Base-by-base conservation (phyloP, 2,329 filamentous ascomycete species). In the Beauveria brongniartii region DNA sequence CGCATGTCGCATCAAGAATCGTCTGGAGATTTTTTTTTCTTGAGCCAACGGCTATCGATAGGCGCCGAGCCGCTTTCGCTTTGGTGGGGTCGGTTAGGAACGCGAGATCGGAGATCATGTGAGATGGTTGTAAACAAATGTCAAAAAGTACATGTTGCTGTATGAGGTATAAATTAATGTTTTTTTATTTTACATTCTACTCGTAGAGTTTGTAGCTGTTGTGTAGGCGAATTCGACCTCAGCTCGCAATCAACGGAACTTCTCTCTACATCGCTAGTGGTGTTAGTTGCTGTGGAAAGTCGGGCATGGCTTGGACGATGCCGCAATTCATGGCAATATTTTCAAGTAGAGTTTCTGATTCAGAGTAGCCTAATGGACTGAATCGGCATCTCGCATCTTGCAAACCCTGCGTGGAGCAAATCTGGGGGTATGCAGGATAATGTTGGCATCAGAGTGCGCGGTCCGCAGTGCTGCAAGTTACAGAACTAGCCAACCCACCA, bases 21-120 rank as follows among this genome's bases (percentile, higher is more conserved):
- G 18, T 24, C 12, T n/a, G 2, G 22, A 48, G 22, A 40, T 61
- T 61, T 51, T 55, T 43, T 43, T 50, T 34, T n/a, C 12, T 16
- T 8, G 12, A 14, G 55, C 28, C 46, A 22, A 51, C 44, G 41
- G 28, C 26, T 52, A 59, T 59, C 56, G 56, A 59, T 52, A 59
- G 34, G n/a, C 20, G 40, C 8, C 56, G 24, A 14, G 26, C 56
- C 56, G 20, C 56, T 37, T 52, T 30, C 37, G 43, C 44, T 30
- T 22, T 43, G 37, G 55, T 50, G 55, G 44, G 55, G 34, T 26
- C 16, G 14, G 10, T 22, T 16, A 34, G 5, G 30, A 4, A 34
- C 30, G 30, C 30, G 30, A 34, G 30, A 14, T 34, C 30, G 30
- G 30, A 34, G 12, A 5, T 34, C 10, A 34, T 34, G 12, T 34